These are phyloP conservation scores for Ganoderma resinaceum DNA, from an alignment of 1,284 basidiomycete genomes.

Conservation along the genomic window DNA sequence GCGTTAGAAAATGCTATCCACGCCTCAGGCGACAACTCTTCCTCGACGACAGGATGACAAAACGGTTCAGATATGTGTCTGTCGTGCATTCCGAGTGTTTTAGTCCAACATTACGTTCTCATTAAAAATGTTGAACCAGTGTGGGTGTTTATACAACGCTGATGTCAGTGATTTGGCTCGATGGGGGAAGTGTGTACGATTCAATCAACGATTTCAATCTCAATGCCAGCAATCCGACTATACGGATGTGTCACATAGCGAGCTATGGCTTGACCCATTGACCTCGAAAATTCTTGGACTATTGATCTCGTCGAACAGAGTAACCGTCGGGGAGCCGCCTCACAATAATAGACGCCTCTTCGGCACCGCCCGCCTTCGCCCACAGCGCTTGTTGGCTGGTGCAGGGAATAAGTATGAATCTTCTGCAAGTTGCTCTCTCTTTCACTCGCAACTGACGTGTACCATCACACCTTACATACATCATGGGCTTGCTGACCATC, in stretches of 20 bases:
- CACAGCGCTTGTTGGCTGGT: background rate
- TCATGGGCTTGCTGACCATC: constrained; percentile 93
- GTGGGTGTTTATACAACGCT: background rate
- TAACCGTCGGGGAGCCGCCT: too few relatives aligned
- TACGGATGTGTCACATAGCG: too few relatives aligned
- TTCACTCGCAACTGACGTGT: background rate
- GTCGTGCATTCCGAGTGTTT: background rate
- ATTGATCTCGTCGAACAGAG: too few relatives aligned
- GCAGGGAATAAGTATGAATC: too few relatives aligned
- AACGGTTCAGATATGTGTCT: background rate
- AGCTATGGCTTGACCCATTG: too few relatives aligned
- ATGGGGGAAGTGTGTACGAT: background rate
- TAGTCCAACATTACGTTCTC: background rate
- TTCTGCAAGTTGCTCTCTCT: too few relatives aligned
- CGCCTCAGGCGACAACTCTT: background rate
- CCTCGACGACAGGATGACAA: background rate
- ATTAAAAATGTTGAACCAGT: background rate
- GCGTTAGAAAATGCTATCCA: background rate
- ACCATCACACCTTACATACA: background rate
- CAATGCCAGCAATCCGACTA: too few relatives aligned
- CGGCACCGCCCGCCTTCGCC: background rate
- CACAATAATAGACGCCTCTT: background rate
- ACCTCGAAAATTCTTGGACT: too few relatives aligned
- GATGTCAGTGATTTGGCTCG: background rate
- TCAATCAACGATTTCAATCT: background rate